Percentiles rank a stretch among this genome's conserved stretches.
Conservation (phyloP, 768 basidiomycete species). For the Sarcomyxa edulis region DNA sequence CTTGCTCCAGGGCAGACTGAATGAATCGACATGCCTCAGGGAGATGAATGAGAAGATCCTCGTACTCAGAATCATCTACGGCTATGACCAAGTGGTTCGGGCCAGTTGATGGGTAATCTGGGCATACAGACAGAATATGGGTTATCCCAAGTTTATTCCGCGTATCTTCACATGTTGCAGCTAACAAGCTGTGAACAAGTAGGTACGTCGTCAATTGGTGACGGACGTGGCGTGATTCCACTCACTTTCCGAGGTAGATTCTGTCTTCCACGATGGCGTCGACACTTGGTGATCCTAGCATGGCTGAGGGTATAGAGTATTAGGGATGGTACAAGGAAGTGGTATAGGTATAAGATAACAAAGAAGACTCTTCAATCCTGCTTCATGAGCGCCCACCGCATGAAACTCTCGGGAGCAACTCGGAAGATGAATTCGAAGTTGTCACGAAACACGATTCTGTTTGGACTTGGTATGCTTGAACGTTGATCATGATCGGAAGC, state of each 20-base stretch:
- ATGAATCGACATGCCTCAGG: constrained; percentile 59
- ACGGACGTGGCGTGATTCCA: constrained; percentile 4
- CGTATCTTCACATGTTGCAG: constrained; percentile 26
- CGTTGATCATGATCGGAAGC: too few relatives aligned
- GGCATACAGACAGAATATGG: constrained; percentile 53
- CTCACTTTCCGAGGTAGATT: constrained; percentile 39
- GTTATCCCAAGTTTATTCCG: constrained; percentile 36
- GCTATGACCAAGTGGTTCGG: constrained; percentile 33
- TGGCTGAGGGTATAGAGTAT: too few relatives aligned
- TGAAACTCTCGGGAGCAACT: too few relatives aligned
- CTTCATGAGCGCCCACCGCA: too few relatives aligned
- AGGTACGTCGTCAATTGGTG: not conserved
- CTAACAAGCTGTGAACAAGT: constrained; percentile 25
- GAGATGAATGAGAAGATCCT: constrained; percentile 59
- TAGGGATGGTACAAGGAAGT: too few relatives aligned
- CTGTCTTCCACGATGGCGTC: constrained; percentile 31
- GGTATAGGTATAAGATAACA: too few relatives aligned
- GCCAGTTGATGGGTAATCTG: constrained; percentile 41
- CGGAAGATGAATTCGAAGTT: too few relatives aligned
- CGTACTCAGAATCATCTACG: constrained; percentile 42
- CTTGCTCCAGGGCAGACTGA: constrained; percentile 42
- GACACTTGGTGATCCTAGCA: too few relatives aligned
- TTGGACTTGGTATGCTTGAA: too few relatives aligned
- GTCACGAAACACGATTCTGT: too few relatives aligned
- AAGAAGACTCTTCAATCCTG: too few relatives aligned